Evolutionary conservation across 805 yeast genomes (phyloP), one percentile per base, ranked within the genome.

Genomic region (Wickerhamomyces mucosus): DNA sequence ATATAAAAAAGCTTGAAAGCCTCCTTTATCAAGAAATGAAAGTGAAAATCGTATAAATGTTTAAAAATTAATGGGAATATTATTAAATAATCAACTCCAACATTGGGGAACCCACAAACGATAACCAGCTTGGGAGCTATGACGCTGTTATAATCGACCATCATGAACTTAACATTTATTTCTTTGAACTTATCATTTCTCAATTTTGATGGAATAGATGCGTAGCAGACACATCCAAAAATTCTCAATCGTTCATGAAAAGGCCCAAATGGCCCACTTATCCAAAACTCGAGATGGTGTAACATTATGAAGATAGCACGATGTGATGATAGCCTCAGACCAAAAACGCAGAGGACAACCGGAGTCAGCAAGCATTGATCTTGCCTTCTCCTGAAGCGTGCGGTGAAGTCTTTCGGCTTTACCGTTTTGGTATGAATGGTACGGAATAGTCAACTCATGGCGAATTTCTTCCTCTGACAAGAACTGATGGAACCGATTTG

Each of bases 351-450:
- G 13, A 15, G 19, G 18, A 18, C 15, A 15, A 6, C 7, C 10
- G 7, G 27, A 7, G 16, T 12, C 27, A 26, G 15, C 15, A 6
- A 26, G 27, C 27, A 26, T 26, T 6, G 27, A 15, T 6, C 27
- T 7, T 5, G 19, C 27, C 5, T 16, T 15, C 8, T 15, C 15
- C 16, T 26, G 27, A 7, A 26, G 10, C n/a, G 27, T 26, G 5
- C 27, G 19, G 19, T 26, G 18, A 26, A 15, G 16, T 15, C 27
- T 26, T 16, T 26, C 27, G 10, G 27, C 27, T 16, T 26, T 26
- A 7, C 27, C 27, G 16, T 26, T 26, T 9, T 9, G 5, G 15
- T 13, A 26, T 7, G 18, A 11, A 4, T 26, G 27, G n/a, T 26
- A 16, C 15, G 27, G 27, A 6, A 26, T 19, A 7, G 19, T 26